A percentile compares a stretch with the other conserved stretches of the same genome.
phyloP scores from a whole-genome alignment of 2,329 filamentous ascomycete species.

The Magnaporthales sp. region DNA sequence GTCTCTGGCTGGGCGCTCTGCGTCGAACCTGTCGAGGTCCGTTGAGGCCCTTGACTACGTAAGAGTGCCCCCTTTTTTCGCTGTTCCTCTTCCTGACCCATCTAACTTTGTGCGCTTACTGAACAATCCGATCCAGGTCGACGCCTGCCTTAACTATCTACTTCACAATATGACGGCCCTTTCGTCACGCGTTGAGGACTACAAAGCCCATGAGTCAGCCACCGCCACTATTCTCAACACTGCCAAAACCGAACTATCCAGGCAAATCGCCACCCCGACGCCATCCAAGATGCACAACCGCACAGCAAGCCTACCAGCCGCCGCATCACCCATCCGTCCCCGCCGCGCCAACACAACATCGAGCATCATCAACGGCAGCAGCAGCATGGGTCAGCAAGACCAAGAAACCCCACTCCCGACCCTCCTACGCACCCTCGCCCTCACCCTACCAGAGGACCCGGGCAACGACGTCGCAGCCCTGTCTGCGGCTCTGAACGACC shows the following conservation, averaged over 20 bases:
- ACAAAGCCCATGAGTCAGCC: conserved; percentile 36
- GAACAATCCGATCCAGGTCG: conserved; percentile 27
- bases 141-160: conserved; percentile 42
- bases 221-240: conserved; percentile 28
- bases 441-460: conserved; percentile 27
- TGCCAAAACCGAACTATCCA: conserved; percentile 34
- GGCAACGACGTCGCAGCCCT: conserved; percentile 15
- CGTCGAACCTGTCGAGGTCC: conserved; percentile 33
- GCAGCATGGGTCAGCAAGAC: neutral
- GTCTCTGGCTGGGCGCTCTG: conserved; percentile 32
- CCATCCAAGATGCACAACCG: conserved; percentile 15
- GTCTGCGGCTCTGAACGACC: conserved; percentile 26
- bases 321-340: neutral
- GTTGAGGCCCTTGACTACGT: conserved; percentile 43
- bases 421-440: conserved; percentile 37
- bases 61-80: conserved; percentile 15
- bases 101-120: neutral
- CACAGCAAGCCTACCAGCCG: conserved; percentile 11
- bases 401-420: conserved; percentile 34
- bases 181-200: conserved; percentile 30
- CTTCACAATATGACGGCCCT: conserved; percentile 36
- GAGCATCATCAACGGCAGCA: neutral
- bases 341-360: neutral
- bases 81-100: neutral
- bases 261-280: conserved; percentile 10